Base-by-base conservation (phyloP, 495 filamentous ascomycete genomes). In the Penicillium salamii region DNA sequence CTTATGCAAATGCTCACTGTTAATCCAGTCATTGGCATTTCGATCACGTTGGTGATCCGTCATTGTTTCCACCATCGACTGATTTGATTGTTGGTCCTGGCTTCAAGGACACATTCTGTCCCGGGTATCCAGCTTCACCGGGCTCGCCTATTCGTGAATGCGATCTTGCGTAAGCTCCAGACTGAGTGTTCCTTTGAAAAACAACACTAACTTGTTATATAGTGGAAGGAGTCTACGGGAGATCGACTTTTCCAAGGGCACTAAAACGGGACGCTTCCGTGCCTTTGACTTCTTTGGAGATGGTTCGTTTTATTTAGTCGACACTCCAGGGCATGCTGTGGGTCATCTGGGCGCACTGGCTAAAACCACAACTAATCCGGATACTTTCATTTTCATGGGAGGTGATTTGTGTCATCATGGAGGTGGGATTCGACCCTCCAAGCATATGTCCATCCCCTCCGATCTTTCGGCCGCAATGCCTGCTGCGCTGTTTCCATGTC, bases 1-100 rank as follows among this genome's bases (percentile, higher is more conserved):
- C n/a, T n/a, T 6, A 14, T 12, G 13, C 11, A 29, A 3, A 21
- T 17, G 28, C 0, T 2, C 33, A 19, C n/a, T 36, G 1, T 7
- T 23, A 12, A 39, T 23, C 11, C 26, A 77, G 71, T n/a, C 80
- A 85, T 50, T 61, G 63, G 42, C 84, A 87, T 57, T 78, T 79
- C 51, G 83, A 86, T 54, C 85, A 87, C 56, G 69, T 68, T 7
- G 84, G 82, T 9, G 74, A 86, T 42, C 69, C 75, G 3, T 66
- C 68, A 0, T 70, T 53, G 1, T 85, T 86, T 51, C 75, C 70
- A 1, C 26, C 72, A 0, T 67, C 55, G 19, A 80, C 80, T 0
- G 60, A 69, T 1, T 54, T 87, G 0, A 63, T 83, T 13, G 74
- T 85, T 19, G 84, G 84, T 0, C 78, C 77, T 1, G 82, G 82